A percentile compares a stretch with the other conserved stretches of the same genome.
Conservation (phyloP, 2,329 filamentous ascomycete genomes). For the Didymella pomorum region DNA sequence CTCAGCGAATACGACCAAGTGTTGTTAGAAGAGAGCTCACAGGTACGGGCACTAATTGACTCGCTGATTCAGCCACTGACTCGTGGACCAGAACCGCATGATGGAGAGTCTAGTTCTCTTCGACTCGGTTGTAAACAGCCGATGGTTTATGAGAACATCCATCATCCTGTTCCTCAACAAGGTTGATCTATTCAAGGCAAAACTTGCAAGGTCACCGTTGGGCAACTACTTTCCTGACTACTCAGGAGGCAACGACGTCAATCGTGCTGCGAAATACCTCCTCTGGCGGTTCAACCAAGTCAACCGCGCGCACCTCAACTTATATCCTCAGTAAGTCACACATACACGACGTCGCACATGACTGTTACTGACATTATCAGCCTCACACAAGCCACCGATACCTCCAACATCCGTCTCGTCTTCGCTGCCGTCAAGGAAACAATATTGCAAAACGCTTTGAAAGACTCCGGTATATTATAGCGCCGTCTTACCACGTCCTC, state of each 20-base stretch:
- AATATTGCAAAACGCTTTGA: slow-evolving; percentile 96
- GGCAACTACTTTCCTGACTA: slow-evolving; percentile 98
- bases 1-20: slow-evolving; percentile 99
- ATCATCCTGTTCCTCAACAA: slow-evolving; percentile 99
- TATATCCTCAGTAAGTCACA: slow-evolving; percentile 81
- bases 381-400: slow-evolving; percentile 97
- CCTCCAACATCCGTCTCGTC: slow-evolving; percentile 95
- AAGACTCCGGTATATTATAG: slow-evolving; percentile 91
- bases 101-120: slow-evolving; percentile 97
- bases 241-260: slow-evolving; percentile 95
- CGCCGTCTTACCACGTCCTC: slow-evolving; percentile 5
- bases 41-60: slow-evolving; percentile 65
- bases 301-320: slow-evolving; percentile 91
- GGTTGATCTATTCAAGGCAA: slow-evolving; percentile 96
- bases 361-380: slow-evolving; percentile 59
- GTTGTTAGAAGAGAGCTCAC: slow-evolving; percentile 93
- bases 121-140: slow-evolving; percentile 97
- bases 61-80: slow-evolving; percentile 32
- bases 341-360: slow-evolving; percentile 10
- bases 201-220: slow-evolving; percentile 86
- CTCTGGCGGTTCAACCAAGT: slow-evolving; percentile 99
- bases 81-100: slow-evolving; percentile 83
- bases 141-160: slow-evolving; percentile 99
- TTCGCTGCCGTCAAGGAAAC: slow-evolving; percentile 99
- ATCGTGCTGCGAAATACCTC: slow-evolving; percentile 96